These are phyloP conservation scores for Sugiyamaella neomexicana DNA, from an alignment of 1,139 yeast genomes.

Conservation along the genomic window DNA sequence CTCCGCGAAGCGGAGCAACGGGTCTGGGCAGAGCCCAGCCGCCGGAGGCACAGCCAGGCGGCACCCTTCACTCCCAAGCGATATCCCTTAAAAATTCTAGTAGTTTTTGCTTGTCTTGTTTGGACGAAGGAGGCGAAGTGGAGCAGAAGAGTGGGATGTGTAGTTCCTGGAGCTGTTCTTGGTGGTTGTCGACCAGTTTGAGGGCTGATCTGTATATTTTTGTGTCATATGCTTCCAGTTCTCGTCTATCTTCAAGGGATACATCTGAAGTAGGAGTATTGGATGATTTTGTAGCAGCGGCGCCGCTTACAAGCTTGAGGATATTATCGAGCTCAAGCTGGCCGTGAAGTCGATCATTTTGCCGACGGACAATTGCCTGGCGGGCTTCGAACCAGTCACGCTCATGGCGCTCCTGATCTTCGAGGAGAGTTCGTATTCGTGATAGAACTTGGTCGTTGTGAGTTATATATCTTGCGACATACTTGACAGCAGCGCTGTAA, in stretches of 20 bases:
- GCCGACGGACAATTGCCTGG: constrained; percentile 21
- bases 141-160: constrained; percentile 33
- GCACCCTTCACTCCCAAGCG: constrained; percentile 5
- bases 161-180: constrained; percentile 27
- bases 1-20: background rate
- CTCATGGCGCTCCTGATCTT: constrained; percentile 31
- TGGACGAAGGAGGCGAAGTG: constrained; percentile 1
- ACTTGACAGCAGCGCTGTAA: constrained; percentile 31
- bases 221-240: constrained; percentile 26
- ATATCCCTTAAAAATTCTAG: constrained; percentile 30
- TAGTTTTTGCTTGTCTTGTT: constrained; percentile 26
- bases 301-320: constrained; percentile 28
- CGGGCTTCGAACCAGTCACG: constrained; percentile 29
- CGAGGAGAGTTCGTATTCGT: constrained; percentile 26
- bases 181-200: constrained; percentile 24
- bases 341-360: constrained; percentile 17
- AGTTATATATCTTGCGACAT: constrained; percentile 29
- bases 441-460: constrained; percentile 25
- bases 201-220: constrained; percentile 26
- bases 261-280: background rate
- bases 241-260: constrained; percentile 15
- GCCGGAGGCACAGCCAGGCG: background rate
- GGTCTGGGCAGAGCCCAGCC: background rate
- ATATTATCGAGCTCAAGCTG: constrained; percentile 27
- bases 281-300: background rate